These are phyloP conservation scores for Exophiala aquamarina DNA, from an alignment of 2,329 filamentous ascomycete species.

Conservation along the genomic window DNA sequence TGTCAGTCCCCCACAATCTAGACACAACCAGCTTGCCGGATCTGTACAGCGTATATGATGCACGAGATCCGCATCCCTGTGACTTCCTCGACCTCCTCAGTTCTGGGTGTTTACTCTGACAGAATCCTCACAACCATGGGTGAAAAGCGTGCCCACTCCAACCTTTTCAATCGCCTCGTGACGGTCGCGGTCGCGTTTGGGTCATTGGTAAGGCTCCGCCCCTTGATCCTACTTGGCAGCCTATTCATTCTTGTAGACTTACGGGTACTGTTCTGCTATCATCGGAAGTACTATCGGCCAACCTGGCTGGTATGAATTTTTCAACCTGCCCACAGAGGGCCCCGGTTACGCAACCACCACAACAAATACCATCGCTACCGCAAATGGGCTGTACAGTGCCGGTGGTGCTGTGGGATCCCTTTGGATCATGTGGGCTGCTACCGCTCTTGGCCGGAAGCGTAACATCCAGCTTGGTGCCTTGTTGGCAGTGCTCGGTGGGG, in stretches of 20 bases:
- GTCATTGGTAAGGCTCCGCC: conserved; percentile 36
- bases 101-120: too few species aligned
- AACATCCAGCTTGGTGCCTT: conserved; percentile 35
- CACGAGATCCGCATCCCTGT: too few species aligned
- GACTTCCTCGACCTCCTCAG: too few species aligned
- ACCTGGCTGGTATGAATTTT: conserved; percentile 45
- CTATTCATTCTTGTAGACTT: conserved; percentile 18
- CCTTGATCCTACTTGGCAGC: neutral
- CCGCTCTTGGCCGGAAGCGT: conserved; percentile 38
- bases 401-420: conserved; percentile 38
- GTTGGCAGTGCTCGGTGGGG: conserved; percentile 22
- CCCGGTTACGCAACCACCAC: conserved; percentile 43
- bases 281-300: conserved; percentile 49
- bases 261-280: conserved; percentile 35
- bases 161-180: conserved; percentile 40
- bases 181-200: conserved; percentile 40
- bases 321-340: conserved; percentile 40
- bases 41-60: too few species aligned
- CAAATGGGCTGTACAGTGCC: conserved; percentile 47
- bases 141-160: conserved; percentile 31
- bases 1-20: too few species aligned
- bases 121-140: too few species aligned
- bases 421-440: conserved; percentile 30
- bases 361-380: conserved; percentile 43
- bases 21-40: too few species aligned